Evolutionary conservation across 2,329 filamentous ascomycete species (phyloP).

Genomic region (Curvularia sp.): DNA sequence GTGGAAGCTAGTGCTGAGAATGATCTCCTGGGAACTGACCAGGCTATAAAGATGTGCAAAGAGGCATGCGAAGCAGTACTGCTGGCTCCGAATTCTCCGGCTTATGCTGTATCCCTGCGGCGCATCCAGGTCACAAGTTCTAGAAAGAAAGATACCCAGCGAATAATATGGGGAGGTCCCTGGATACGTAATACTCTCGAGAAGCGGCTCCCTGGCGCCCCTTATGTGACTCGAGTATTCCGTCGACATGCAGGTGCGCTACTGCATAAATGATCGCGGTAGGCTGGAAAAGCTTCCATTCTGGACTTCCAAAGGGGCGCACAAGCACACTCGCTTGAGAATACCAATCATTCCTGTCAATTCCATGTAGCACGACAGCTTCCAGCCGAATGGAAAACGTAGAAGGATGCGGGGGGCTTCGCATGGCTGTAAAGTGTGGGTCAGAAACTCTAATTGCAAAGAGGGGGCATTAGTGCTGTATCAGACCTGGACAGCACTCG

Average conservation of each 20-base stretch:
- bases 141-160: slow-evolving; percentile 17
- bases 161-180: slow-evolving; percentile 8
- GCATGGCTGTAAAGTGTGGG: slow-evolving; percentile 4
- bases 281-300: neutral
- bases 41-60: slow-evolving; percentile 23
- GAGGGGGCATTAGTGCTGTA: neutral
- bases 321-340: neutral
- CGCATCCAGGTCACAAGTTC: slow-evolving; percentile 18
- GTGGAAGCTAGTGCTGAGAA: slow-evolving; percentile 22
- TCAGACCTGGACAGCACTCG: neutral
- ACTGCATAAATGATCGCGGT: neutral
- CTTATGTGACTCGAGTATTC: slow-evolving; percentile 12
- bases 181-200: slow-evolving; percentile 12
- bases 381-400: slow-evolving; percentile 6
- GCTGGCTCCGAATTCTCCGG: slow-evolving; percentile 23
- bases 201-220: slow-evolving; percentile 12
- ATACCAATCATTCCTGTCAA: neutral
- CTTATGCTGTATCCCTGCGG: slow-evolving; percentile 17
- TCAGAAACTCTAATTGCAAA: neutral
- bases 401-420: slow-evolving; percentile 12
- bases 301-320: neutral
- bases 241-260: slow-evolving; percentile 8
- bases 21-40: slow-evolving; percentile 10
- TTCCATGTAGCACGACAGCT: neutral
- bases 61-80: slow-evolving; percentile 4